phyloP scores from a whole-genome alignment of 176 grass and related monocot genomes.

The Carex scoparia region DNA sequence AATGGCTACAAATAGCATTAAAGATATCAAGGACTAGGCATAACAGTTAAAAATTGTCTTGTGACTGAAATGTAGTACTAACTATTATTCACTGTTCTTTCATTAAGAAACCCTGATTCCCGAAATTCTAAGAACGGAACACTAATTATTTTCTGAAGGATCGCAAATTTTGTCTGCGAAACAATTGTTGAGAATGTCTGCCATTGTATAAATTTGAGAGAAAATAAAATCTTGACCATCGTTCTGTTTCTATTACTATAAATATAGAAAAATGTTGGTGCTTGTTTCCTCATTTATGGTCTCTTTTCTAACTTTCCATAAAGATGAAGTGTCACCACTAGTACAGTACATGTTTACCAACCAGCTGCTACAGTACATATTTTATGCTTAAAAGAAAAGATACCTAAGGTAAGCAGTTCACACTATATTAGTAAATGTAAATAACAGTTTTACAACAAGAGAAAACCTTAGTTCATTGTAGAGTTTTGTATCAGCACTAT shows the following conservation, averaged over 20 bases:
- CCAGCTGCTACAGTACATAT: background rate
- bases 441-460: slow-evolving; percentile 14
- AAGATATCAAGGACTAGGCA: background rate
- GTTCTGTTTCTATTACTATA: background rate
- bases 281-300: background rate
- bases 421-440: slow-evolving; percentile 17
- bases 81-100: background rate
- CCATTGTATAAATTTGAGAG: no score
- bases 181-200: background rate
- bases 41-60: background rate
- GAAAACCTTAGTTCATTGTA: background rate
- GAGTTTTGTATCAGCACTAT: background rate
- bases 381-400: background rate
- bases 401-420: slow-evolving; percentile 8
- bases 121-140: background rate
- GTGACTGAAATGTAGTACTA: background rate
- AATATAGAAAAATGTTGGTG: background rate
- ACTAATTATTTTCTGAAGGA: background rate
- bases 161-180: background rate
- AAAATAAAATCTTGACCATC: background rate
- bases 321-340: background rate
- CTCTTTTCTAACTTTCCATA: background rate
- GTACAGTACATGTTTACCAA: background rate
- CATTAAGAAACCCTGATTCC: background rate
- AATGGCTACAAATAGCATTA: slow-evolving; percentile 16